Conservation (phyloP, 768 basidiomycete species). For the Galerina marginata region DNA sequence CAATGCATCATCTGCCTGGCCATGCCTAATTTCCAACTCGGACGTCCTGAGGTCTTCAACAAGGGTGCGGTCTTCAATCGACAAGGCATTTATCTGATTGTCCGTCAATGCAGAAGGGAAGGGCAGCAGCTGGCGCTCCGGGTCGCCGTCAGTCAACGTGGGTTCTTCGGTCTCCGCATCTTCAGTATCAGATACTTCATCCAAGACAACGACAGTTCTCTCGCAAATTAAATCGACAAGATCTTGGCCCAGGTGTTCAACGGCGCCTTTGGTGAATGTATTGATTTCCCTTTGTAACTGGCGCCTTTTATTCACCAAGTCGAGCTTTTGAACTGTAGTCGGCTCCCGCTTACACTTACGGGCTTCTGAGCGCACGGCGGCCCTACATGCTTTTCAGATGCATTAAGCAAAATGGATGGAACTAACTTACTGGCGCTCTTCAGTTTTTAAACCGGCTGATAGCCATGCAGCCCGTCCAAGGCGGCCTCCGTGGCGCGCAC, state of each 20-base stretch:
- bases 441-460: neutral
- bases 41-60: neutral
- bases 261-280: neutral
- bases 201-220: neutral
- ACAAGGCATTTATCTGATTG: neutral
- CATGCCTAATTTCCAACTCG: neutral
- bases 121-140: neutral
- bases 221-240: neutral
- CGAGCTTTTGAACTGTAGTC: neutral
- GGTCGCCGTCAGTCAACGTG: neutral
- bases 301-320: neutral
- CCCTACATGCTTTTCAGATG: too few species aligned
- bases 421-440: neutral
- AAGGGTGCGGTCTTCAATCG: too few species aligned
- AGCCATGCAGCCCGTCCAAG: neutral
- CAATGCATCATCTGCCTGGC: neutral
- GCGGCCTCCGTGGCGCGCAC: neutral
- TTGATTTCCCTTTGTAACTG: neutral
- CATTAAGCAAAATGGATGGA: too few species aligned
- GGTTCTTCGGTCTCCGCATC: neutral
- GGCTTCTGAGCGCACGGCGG: neutral
- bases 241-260: neutral
- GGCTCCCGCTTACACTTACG: neutral
- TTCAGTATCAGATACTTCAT: neutral
- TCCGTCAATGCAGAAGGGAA: neutral